Evolutionary conservation across 805 yeast genomes (phyloP).

Genomic region (Yueomyces sinensis): DNA sequence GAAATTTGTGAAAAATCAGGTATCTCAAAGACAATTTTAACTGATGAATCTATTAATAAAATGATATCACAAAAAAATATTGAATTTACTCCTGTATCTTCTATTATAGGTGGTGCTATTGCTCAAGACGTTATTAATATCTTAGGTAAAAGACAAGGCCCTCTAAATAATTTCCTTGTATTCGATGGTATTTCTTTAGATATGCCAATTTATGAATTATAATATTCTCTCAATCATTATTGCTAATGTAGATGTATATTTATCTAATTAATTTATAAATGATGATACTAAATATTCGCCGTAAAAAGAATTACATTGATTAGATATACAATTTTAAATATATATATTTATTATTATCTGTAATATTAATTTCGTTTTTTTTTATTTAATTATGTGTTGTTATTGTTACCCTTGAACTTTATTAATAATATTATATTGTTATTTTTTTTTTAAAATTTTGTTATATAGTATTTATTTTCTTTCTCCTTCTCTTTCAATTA

Average conservation of each 20-base stretch:
- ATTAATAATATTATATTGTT: too few relatives aligned
- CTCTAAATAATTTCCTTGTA: slow-evolving; percentile 68
- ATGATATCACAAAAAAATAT: slow-evolving; percentile 37
- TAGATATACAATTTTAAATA: too few relatives aligned
- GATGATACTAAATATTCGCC: too few relatives aligned
- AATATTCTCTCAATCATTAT: too few relatives aligned
- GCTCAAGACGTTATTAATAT: slow-evolving; percentile 86
- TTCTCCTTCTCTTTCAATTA: too few relatives aligned
- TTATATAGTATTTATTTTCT: too few relatives aligned
- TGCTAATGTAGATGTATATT: neutral
- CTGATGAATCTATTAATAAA: slow-evolving; percentile 25
- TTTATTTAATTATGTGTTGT: too few relatives aligned
- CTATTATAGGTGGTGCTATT: slow-evolving; percentile 78
- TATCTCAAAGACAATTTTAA: slow-evolving; percentile 34
- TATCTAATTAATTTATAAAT: too few relatives aligned
- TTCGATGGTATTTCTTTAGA: slow-evolving; percentile 60
- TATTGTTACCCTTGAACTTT: too few relatives aligned
- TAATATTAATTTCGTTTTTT: too few relatives aligned
- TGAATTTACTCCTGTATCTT: slow-evolving; percentile 73
- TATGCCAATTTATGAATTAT: slow-evolving; percentile 58
- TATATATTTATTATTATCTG: too few relatives aligned
- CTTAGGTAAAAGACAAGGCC: slow-evolving; percentile 61
- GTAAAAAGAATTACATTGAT: neutral
- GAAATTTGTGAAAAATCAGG: slow-evolving; percentile 28
- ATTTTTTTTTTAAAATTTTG: too few relatives aligned